These are phyloP conservation scores for Euphorbia corollata DNA, from an alignment of 441 rosid species.

Conservation along the genomic window DNA sequence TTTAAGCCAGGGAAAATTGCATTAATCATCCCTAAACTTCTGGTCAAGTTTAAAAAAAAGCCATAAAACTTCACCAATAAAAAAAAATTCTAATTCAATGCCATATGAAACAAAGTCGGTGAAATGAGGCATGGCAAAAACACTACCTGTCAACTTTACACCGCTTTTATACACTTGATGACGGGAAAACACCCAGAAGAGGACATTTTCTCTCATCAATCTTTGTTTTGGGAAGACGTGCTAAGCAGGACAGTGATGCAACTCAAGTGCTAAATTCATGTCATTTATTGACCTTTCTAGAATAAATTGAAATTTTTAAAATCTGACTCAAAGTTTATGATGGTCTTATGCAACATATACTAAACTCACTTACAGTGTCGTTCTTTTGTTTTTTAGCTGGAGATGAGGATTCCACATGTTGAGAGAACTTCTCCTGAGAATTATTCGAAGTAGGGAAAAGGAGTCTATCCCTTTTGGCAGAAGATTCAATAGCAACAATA, in stretches of 20 bases:
- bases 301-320: conserved; percentile 1
- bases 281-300: background rate
- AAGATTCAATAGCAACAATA: conserved; percentile 72
- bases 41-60: background rate
- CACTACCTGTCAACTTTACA: background rate
- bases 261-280: no score
- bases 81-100: background rate
- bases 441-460: conserved; percentile 40
- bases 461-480: conserved; percentile 66
- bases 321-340: background rate
- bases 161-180: background rate
- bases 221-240: no score
- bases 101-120: no score
- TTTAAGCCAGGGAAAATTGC: background rate
- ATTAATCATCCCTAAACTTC: background rate
- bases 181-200: background rate
- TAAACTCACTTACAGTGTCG: conserved; percentile 30
- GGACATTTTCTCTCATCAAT: background rate
- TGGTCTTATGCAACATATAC: background rate
- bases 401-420: conserved; percentile 21
- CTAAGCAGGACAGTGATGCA: no score
- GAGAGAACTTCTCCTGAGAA: conserved; percentile 23
- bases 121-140: background rate
- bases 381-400: conserved; percentile 58
- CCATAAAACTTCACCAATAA: background rate